Evolutionary conservation across 345 rosid genomes (phyloP).

Genomic region (Hibiscus tridactylites): DNA sequence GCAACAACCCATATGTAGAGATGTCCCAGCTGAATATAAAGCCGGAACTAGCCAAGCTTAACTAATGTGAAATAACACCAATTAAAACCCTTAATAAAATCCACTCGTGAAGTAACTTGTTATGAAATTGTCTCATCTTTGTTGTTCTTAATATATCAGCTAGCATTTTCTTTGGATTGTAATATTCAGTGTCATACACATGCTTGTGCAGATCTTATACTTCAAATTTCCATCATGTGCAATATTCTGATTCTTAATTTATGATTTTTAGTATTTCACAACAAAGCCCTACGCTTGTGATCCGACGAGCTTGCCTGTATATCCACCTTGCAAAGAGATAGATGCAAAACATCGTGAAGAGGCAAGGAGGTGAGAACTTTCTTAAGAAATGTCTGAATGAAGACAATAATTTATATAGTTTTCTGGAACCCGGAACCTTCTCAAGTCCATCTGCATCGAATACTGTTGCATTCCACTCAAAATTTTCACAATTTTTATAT

Average conservation of each 20-base stretch:
- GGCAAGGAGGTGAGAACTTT: slow-evolving; percentile 48
- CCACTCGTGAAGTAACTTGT: neutral
- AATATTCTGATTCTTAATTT: slow-evolving; percentile 12
- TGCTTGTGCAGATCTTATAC: slow-evolving; percentile 7
- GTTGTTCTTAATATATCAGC: slow-evolving; percentile 4
- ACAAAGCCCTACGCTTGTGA: slow-evolving; percentile 85
- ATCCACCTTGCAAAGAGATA: slow-evolving; percentile 92
- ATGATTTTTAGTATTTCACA: slow-evolving; percentile 63
- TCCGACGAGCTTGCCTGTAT: slow-evolving; percentile 80
- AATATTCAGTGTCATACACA: neutral
- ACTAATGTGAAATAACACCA: neutral
- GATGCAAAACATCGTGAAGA: slow-evolving; percentile 85
- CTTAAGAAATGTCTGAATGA: neutral
- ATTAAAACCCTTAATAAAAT: neutral
- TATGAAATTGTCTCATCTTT: neutral
- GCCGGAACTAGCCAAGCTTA: neutral
- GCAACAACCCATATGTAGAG: neutral
- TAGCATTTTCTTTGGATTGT: neutral
- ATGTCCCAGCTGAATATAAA: neutral
- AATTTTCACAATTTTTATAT: neutral
- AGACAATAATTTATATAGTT: neutral
- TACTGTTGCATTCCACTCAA: neutral
- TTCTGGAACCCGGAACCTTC: neutral
- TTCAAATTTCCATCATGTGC: slow-evolving; percentile 1
- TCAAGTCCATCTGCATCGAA: neutral